A percentile compares a stretch with the other conserved stretches of the same genome.
phyloP scores from a whole-genome alignment of 225 moss, liverwort and hornwort species.

The Takakia lepidozioides region DNA sequence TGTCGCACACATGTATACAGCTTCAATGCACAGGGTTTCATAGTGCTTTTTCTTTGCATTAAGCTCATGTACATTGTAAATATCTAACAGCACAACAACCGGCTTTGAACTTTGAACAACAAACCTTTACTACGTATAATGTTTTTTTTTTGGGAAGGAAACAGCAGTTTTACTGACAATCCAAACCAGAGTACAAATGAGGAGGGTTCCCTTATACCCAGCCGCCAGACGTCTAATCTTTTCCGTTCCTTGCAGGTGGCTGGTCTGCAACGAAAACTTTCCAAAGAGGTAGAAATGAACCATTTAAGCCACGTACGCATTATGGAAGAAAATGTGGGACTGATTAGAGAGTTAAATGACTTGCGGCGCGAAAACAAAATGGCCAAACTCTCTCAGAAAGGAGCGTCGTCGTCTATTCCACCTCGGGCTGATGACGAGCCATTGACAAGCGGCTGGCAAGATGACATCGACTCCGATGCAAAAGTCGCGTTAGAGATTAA shows the following conservation, averaged over 20 bases:
- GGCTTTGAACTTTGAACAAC: too few species aligned
- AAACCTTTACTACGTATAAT: too few species aligned
- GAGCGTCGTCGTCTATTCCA: too few species aligned
- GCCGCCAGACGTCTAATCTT: too few species aligned
- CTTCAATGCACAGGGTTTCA: background rate
- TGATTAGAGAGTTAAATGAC: slow-evolving; percentile 47
- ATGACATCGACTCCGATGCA: slow-evolving; percentile 17
- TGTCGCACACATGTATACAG: background rate
- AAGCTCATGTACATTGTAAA: too few species aligned
- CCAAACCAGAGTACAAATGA: too few species aligned
- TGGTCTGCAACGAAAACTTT: slow-evolving; percentile 50
- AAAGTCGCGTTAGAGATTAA: too few species aligned
- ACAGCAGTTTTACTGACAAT: too few species aligned
- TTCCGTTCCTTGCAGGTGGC: slow-evolving; percentile 32
- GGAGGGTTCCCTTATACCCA: too few species aligned
- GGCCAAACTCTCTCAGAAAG: slow-evolving; percentile 24
- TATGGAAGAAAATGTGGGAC: slow-evolving; percentile 42
- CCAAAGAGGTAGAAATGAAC: slow-evolving; percentile 49
- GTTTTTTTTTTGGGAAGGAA: too few species aligned
- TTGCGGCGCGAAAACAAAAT: slow-evolving; percentile 24
- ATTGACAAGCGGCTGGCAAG: slow-evolving; percentile 13
- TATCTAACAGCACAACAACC: too few species aligned
- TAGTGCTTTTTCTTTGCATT: too few species aligned
- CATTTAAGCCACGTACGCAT: slow-evolving; percentile 34
- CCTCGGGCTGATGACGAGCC: slow-evolving; percentile 2